Base-by-base conservation (phyloP, 1,139 yeast genomes). In the Yamadazyma mexicana region DNA sequence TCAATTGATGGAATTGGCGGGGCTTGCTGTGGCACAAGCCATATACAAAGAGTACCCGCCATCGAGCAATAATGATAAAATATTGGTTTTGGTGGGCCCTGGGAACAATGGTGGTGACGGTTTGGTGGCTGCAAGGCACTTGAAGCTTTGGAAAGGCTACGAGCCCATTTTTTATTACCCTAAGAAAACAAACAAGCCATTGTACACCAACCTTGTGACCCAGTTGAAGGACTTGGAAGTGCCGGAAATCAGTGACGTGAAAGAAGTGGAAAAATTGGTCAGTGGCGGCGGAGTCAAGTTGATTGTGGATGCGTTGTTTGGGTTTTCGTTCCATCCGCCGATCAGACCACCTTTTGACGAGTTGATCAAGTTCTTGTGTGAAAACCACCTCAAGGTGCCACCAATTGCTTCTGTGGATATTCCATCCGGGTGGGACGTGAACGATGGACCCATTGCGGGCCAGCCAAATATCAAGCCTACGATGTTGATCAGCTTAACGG, bases 101-200 rank as follows among this genome's bases (percentile, higher is more conserved):
- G 98, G 98, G 1, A 92, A 92, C 55, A 92, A 92, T 55, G 98
- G 91, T 3, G 98, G 98, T 1, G 98, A 92, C 60, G 98, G 98
- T 0, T 67, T 92, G 16, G 98, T 92, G 2, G 95, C 96, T 18
- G 96, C 98, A 3, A 75, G 98, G 33, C 98, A 94, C 58, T 68
- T 92, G 47, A 79, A 79, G 50, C 64, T 88, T 8, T 81, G 94
- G 73, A 95, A 67, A 5, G 59, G 92, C 1, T 88, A 83, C 58
- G 65, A 69, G 7, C 96, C 96, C 0, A 64, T 75, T 3, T 72
- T 91, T 1, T 83, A 70, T 56, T 84, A 83, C 52, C 92, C 92
- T 3, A 81, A 77, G 49, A 71, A 73, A 40, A 73, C 83, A 3
- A 49, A 62, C 3, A 75, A 73, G 42, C 65, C 61, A 17, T 58